Conservation (phyloP, 805 yeast genomes). For the Ogataea salicorniae region DNA sequence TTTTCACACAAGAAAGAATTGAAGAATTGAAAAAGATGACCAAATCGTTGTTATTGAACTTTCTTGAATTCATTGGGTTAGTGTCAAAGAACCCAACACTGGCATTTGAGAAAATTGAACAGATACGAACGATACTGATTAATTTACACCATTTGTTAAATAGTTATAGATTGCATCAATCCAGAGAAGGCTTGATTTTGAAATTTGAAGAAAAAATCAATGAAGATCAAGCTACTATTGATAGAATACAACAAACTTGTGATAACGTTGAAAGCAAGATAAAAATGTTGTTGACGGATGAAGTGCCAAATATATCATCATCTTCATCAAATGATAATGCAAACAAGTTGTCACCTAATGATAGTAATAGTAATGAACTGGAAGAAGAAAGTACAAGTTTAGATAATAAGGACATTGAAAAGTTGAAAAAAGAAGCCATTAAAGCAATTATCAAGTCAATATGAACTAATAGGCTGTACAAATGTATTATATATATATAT, state of each 20-base stretch:
- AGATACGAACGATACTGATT: constrained; percentile 72
- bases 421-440: constrained; percentile 13
- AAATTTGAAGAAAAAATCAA: constrained; percentile 56
- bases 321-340: neutral
- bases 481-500: neutral
- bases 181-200: constrained; percentile 81
- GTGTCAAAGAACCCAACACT: constrained; percentile 68
- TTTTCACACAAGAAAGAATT: constrained; percentile 48
- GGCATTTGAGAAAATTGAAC: constrained; percentile 59
- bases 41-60: constrained; percentile 73
- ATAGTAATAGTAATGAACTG: neutral
- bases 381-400: constrained; percentile 8
- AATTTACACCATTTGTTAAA: constrained; percentile 90
- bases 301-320: constrained; percentile 5
- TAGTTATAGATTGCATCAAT: constrained; percentile 92
- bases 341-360: neutral
- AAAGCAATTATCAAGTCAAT: constrained; percentile 8
- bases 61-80: constrained; percentile 75
- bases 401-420: constrained; percentile 10
- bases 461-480: neutral
- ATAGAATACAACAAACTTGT: constrained; percentile 37
- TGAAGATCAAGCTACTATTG: constrained; percentile 39
- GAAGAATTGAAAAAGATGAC: constrained; percentile 74
- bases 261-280: constrained; percentile 36
- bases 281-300: constrained; percentile 17